Percentiles rank a stretch among this genome's conserved stretches.
phyloP scores from a whole-genome alignment of 441 rosid species.

The Gossypium gossypioides region DNA sequence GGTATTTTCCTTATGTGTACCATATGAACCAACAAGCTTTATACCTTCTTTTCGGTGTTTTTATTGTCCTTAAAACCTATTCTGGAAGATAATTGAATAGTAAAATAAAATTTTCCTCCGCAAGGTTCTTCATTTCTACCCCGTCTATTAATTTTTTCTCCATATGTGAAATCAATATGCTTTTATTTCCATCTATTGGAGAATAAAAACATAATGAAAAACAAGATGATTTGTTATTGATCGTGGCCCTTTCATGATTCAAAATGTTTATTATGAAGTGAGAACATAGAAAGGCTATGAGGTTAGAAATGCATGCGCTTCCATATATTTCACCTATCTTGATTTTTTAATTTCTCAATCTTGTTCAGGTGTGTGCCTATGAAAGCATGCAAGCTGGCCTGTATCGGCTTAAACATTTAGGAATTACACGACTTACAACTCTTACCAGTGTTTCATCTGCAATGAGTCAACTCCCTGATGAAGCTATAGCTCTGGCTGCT shows the following conservation, averaged over 20 bases:
- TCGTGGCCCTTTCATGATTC: not conserved
- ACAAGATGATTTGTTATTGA: not conserved
- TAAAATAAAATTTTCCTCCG: not conserved
- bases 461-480: constrained; percentile 88
- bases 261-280: not conserved
- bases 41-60: constrained; percentile 2
- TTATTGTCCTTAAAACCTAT: not conserved
- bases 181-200: constrained; percentile 2
- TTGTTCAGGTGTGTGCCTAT: constrained; percentile 77
- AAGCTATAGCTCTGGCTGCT: constrained; percentile 96
- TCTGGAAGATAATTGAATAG: not conserved
- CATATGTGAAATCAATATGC: not conserved
- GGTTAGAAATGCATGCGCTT: not conserved
- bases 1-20: not conserved
- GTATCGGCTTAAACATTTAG: constrained; percentile 85
- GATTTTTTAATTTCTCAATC: constrained; percentile 1
- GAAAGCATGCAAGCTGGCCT: constrained; percentile 98
- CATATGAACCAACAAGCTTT: not conserved
- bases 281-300: not conserved
- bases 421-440: constrained; percentile 71
- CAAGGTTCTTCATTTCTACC: not conserved
- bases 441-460: constrained; percentile 79
- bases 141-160: not conserved
- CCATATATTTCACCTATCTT: not conserved
- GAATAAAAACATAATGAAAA: not conserved